Evolutionary conservation across 768 basidiomycete species (phyloP).

Genomic region (Butyriboletus loyo): DNA sequence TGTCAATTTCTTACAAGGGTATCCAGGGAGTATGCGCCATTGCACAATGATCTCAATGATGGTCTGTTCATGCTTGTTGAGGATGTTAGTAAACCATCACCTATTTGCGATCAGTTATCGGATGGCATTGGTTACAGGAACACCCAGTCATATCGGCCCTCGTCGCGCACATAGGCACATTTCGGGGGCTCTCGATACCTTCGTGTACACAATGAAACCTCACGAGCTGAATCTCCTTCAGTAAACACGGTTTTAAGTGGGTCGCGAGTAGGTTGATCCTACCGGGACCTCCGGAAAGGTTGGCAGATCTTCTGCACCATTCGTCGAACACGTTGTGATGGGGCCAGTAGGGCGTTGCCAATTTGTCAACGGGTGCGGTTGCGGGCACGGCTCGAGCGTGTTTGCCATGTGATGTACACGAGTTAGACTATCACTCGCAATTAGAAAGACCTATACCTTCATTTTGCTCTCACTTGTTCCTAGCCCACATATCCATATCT

Average conservation of each 20-base stretch:
- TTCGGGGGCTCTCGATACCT: neutral
- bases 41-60: neutral
- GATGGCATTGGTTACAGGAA: neutral
- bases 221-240: neutral
- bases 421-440: conserved; percentile 7
- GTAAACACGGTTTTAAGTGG: neutral
- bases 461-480: neutral
- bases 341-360: neutral
- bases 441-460: conserved; percentile 8
- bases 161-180: neutral
- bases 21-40: neutral
- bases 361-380: conserved; percentile 4
- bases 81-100: neutral
- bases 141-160: neutral
- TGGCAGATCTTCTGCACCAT: neutral
- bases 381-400: conserved; percentile 11
- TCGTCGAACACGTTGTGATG: conserved; percentile 8
- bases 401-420: conserved; percentile 20
- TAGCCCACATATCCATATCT: neutral
- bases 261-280: neutral
- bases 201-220: neutral
- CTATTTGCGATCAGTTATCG: neutral
- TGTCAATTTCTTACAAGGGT: neutral
- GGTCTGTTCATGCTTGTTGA: neutral
- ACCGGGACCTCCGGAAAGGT: neutral